These are phyloP conservation scores for Brassica hybrid DNA, from an alignment of 441 rosid species.

Conservation along the genomic window DNA sequence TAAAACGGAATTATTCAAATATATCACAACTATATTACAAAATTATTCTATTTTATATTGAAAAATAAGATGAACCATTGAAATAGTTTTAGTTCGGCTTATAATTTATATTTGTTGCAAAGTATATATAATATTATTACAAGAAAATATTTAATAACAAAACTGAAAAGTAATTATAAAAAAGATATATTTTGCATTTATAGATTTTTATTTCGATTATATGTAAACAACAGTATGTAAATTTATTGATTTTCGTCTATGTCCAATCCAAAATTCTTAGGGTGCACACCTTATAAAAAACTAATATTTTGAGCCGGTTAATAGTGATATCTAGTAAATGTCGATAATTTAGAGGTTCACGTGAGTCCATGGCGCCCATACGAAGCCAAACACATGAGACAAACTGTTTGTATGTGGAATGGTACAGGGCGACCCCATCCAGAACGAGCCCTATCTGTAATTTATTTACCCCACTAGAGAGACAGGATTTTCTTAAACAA, in stretches of 20 bases:
- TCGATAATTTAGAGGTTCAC: too few relatives aligned
- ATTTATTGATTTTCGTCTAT: too few relatives aligned
- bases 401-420: slow-evolving; percentile 50
- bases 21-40: too few relatives aligned
- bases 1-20: background rate
- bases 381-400: slow-evolving; percentile 50
- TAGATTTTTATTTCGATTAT: background rate
- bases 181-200: background rate
- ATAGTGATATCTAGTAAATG: too few relatives aligned
- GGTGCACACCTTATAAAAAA: too few relatives aligned
- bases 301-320: too few relatives aligned
- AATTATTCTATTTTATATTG: too few relatives aligned
- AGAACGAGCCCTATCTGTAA: slow-evolving; percentile 57
- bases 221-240: too few relatives aligned
- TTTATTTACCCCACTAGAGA: slow-evolving; percentile 31
- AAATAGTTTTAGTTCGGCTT: background rate
- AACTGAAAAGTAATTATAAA: background rate
- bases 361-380: slow-evolving; percentile 40
- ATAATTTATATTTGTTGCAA: background rate
- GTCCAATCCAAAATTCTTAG: too few relatives aligned
- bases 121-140: background rate
- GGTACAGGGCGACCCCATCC: slow-evolving; percentile 52
- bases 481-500: background rate
- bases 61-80: too few relatives aligned
- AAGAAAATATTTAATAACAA: background rate